Conservation (phyloP, 495 filamentous ascomycete genomes). For the Aspergillus funiculosus region DNA sequence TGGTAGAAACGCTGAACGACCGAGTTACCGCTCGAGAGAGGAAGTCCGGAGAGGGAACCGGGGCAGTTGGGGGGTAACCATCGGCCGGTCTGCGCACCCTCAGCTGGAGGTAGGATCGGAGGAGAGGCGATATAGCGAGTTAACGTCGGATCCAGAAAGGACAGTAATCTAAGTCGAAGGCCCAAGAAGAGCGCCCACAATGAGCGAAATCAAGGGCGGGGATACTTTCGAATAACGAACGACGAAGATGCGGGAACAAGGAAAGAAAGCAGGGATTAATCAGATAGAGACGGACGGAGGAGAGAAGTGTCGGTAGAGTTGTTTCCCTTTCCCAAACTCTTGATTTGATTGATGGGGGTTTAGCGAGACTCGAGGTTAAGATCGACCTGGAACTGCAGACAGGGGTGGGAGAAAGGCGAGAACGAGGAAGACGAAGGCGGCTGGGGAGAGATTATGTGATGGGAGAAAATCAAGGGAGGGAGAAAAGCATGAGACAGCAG, state of each 20-base stretch:
- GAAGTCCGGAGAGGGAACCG: conserved; percentile 27
- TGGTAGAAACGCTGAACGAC: conserved; percentile 37
- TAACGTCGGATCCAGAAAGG: conserved; percentile 4
- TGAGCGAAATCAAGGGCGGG: conserved; percentile 2
- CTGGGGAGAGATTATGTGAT: not conserved
- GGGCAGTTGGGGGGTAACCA: conserved; percentile 30
- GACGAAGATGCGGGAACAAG: conserved; percentile 2
- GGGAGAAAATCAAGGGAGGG: conserved; percentile 12
- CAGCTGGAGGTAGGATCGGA: conserved; percentile 18
- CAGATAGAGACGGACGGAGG: too few species aligned
- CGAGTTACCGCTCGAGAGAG: conserved; percentile 30
- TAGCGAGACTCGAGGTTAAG: too few species aligned
- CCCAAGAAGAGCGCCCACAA: conserved; percentile 4
- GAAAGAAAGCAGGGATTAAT: too few species aligned
- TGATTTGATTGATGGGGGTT: too few species aligned
- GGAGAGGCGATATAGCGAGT: conserved; percentile 6
- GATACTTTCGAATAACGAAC: conserved; percentile 7
- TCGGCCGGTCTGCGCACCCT: conserved; percentile 31
- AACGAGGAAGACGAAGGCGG: not conserved
- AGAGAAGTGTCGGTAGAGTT: too few species aligned
- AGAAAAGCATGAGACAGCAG: conserved; percentile 17
- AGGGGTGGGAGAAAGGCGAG: not conserved
- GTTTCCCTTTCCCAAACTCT: too few species aligned
- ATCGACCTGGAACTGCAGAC: too few species aligned
- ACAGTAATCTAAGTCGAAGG: too few species aligned